Evolutionary conservation across 768 basidiomycete genomes (phyloP).

Genomic region (Termitomyces sp.): DNA sequence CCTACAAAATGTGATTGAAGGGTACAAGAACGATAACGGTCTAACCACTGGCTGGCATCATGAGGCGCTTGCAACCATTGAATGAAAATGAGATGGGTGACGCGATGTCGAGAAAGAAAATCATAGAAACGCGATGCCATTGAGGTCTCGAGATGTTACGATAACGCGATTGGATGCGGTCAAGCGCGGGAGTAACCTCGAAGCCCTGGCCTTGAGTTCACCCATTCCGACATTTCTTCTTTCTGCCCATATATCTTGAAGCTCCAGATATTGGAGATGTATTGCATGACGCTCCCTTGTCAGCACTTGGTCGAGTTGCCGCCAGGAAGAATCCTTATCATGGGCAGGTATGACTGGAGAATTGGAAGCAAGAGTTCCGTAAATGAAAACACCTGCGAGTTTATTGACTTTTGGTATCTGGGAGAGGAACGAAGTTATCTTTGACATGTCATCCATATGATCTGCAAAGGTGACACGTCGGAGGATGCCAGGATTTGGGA

Average conservation of each 20-base stretch:
- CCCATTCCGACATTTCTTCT: too few relatives aligned
- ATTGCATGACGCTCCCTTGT: neutral
- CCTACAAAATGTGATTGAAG: too few relatives aligned
- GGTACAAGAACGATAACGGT: too few relatives aligned
- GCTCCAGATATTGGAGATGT: neutral
- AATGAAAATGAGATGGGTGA: too few relatives aligned
- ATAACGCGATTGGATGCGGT: neutral
- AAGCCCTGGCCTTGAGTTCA: neutral
- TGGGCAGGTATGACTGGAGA: neutral
- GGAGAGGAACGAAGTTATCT: neutral
- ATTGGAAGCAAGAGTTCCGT: neutral
- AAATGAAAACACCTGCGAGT: neutral
- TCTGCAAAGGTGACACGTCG: neutral
- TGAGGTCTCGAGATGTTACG: too few relatives aligned
- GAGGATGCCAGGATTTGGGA: neutral
- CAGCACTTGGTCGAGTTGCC: neutral
- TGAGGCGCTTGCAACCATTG: too few relatives aligned
- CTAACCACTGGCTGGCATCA: too few relatives aligned
- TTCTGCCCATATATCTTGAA: neutral
- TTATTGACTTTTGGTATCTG: neutral
- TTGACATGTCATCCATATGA: neutral
- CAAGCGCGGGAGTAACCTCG: neutral
- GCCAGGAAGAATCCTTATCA: neutral
- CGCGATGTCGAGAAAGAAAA: too few relatives aligned
- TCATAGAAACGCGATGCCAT: too few relatives aligned